Base-by-base conservation (phyloP, 1,284 basidiomycete genomes). In the Agaricales sp. region DNA sequence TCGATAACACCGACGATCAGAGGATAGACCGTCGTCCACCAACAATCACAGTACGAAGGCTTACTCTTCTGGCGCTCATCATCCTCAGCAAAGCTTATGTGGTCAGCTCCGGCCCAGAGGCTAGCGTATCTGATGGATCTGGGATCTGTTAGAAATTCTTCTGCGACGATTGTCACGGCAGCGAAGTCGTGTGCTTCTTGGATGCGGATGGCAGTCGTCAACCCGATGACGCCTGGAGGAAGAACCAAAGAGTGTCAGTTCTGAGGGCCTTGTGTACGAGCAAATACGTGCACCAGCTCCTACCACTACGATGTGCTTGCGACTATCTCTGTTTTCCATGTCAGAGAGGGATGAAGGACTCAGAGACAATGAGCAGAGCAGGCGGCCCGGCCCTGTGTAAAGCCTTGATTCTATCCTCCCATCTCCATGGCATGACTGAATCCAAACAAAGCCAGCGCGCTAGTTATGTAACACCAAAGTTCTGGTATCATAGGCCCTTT, bases 81-180 rank as follows among this genome's bases (percentile, higher is more conserved):
- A 11, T 67, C 64, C 20, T 63, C 68, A 3, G 74, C 71, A 45
- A 70, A 61, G 46, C 75, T 80, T 52, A 86, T 78, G 69, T 86
- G 82, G 55, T 87, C 82, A 1, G 82, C 84, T 20, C 84, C 44
- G 13, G 44, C 44, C 44, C 44, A 45, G 13, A 23, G 44, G 18
- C 44, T 45, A 12, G 44, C 23, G 24, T 45, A 45, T 45, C 21
- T 13, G 18, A 26, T 22, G 18, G 21, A 23, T 12, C 12, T 22
- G 13, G 44, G 44, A 24, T 45, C 44, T n/a, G 44, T 45, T 6
- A 8, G 44, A 13, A 47, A n/a, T 1, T 25, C 3, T 4, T 4
- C n/a, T 20, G 35, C 19, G 6, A 35, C 45, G 22, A n/a, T 24
- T 14, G 14, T 37, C 14, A 50, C 25, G 21, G 6, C 4, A 18